Evolutionary conservation across 2,329 filamentous ascomycete genomes (phyloP), one percentile per base, ranked within the genome.

Genomic region (Davidsoniella australis): DNA sequence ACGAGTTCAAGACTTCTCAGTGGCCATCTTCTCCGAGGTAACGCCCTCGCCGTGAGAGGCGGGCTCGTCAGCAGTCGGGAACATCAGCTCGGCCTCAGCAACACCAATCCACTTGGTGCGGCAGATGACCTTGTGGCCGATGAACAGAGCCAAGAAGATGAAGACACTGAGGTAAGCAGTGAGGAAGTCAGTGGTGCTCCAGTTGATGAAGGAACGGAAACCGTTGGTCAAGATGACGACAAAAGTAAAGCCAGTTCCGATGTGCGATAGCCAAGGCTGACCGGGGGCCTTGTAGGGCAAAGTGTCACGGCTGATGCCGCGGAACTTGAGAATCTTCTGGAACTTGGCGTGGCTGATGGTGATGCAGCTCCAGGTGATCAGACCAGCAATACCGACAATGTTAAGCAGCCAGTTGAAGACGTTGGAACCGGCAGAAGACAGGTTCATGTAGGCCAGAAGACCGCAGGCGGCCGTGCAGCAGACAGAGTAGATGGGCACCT

Each of bases 351-450:
- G 78, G 58, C 75, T 80, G 45, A 70, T 57, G 59, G 68, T 73
- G 61, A 83, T 82, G 58, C 75, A 75, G 5, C 73, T 69, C 81
- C 82, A 86, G 37, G 72, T 76, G 56, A 84, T 81, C 60, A 85
- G 78, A 5, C 78, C 80, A 3, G 77, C 78, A 5, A 81, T 76
- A 47, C 77, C 74, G 12, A 72, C 78, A 55, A 85, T 77, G 64
- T 82, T 82, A 56, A 85, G 69, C 41, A 85, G 68, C 81, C 81
- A 86, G 67, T 73, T 69, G 64, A 85, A 85, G 17, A 82, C 81
- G 5, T 69, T 63, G 3, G 67, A 68, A 41, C 76, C 78, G 52
- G 63, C 66, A 41, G 66, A 62, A 8, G 73, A 76, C 12, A 83
- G 66, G 62, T 83, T 82, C 52, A 85, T 68, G 64, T 82, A 85